phyloP scores from a whole-genome alignment of 1,139 yeast genomes.

The Yamadazyma oceani region DNA sequence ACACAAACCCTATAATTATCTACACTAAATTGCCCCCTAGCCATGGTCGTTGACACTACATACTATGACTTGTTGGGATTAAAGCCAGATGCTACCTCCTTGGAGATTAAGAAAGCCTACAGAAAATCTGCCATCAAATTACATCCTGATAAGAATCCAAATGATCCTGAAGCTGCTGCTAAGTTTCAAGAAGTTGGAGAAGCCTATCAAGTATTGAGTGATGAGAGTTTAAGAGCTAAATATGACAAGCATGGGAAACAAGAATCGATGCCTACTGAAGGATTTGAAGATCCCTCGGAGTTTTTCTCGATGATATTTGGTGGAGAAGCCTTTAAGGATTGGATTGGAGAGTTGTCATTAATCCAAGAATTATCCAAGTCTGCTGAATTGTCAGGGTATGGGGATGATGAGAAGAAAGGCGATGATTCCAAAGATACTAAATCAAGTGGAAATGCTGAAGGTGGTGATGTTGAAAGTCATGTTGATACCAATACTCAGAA shows the following conservation, averaged over 20 bases:
- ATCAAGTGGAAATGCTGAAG: neutral
- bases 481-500: conserved; percentile 1
- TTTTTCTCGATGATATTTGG: conserved; percentile 73
- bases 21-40: too few relatives aligned
- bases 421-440: conserved; percentile 6
- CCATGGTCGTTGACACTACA: conserved; percentile 89
- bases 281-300: conserved; percentile 89
- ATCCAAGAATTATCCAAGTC: conserved; percentile 59
- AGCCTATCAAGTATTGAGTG: conserved; percentile 83
- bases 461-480: neutral
- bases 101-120: conserved; percentile 91
- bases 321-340: conserved; percentile 82
- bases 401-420: conserved; percentile 18
- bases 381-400: conserved; percentile 48
- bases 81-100: conserved; percentile 66
- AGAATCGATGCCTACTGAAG: conserved; percentile 75
- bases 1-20: neutral
- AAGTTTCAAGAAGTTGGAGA: conserved; percentile 71
- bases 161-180: conserved; percentile 75
- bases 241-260: conserved; percentile 81
- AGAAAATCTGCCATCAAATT: conserved; percentile 83
- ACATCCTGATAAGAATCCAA: conserved; percentile 96
- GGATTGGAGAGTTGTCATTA: conserved; percentile 74
- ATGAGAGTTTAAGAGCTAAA: conserved; percentile 66
- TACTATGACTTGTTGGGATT: conserved; percentile 83